Evolutionary conservation across 2,329 filamentous ascomycete genomes (phyloP).

Genomic region (Dichotomopilus funicola): DNA sequence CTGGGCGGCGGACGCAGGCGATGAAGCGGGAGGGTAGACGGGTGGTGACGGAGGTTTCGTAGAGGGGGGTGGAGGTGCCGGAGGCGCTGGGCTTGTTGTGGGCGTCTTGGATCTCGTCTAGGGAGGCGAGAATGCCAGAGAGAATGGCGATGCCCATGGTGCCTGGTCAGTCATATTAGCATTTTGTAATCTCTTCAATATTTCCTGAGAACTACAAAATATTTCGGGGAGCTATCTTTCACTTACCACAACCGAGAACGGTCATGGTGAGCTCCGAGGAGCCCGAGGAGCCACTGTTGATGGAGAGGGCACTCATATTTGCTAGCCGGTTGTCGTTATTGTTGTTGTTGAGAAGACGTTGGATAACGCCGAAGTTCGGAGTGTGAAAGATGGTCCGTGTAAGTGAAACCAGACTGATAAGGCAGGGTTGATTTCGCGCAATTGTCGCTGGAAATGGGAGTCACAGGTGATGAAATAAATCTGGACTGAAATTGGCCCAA

Average conservation of each 20-base stretch:
- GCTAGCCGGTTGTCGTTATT: conserved; percentile 1
- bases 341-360: background rate
- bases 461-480: too few species aligned
- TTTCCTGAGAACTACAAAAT: background rate
- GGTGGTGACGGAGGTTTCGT: conserved; percentile 41
- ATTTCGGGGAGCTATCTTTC: background rate
- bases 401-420: background rate
- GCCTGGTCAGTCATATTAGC: conserved; percentile 41
- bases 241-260: conserved; percentile 73
- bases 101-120: conserved; percentile 33
- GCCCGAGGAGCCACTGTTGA: conserved; percentile 33
- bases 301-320: conserved; percentile 18
- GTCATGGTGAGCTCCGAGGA: conserved; percentile 60
- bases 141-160: conserved; percentile 84
- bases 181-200: background rate
- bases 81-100: conserved; percentile 41
- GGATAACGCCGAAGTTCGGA: background rate
- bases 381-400: background rate
- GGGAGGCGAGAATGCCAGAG: conserved; percentile 67
- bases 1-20: conserved; percentile 68
- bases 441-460: too few species aligned
- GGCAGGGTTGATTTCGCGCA: background rate
- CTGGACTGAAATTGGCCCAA: too few species aligned
- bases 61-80: conserved; percentile 38
- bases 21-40: conserved; percentile 68